Evolutionary conservation across 805 yeast species (phyloP).

Genomic region (Yarrowia divulgata): DNA sequence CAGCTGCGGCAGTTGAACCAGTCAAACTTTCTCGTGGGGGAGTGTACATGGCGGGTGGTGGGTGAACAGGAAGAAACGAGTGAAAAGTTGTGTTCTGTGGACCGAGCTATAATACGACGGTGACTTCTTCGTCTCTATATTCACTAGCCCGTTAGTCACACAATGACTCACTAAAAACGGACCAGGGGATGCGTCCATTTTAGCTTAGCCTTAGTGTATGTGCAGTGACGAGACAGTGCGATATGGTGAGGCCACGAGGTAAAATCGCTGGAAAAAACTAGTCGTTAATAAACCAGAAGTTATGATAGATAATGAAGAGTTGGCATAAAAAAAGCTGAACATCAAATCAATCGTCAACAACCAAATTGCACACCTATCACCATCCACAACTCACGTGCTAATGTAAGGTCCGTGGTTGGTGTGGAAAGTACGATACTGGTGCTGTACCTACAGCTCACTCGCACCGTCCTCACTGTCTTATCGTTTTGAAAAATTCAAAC

Average conservation of each 20-base stretch:
- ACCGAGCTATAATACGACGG: too few species aligned
- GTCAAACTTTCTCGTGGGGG: conserved; percentile 31
- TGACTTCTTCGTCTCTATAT: background rate
- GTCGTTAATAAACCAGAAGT: conserved; percentile 12
- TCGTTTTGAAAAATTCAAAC: too few species aligned
- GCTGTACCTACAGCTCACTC: too few species aligned
- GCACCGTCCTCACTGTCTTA: background rate
- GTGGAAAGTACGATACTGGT: too few species aligned
- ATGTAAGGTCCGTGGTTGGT: conserved; percentile 34
- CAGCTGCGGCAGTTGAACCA: too few species aligned
- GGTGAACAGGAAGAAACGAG: too few species aligned
- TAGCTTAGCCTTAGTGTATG: background rate
- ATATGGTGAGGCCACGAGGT: conserved; percentile 25
- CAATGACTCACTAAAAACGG: conserved; percentile 27
- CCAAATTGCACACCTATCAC: too few species aligned
- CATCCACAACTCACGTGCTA: background rate
- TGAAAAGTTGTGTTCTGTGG: too few species aligned
- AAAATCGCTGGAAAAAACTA: background rate
- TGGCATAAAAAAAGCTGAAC: too few species aligned
- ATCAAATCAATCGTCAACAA: too few species aligned
- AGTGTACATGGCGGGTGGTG: background rate
- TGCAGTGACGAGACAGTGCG: too few species aligned
- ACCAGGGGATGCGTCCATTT: background rate
- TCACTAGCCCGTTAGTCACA: conserved; percentile 20
- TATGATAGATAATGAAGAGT: background rate